phyloP scores from a whole-genome alignment of 345 rosid genomes.

The Moricandia moricandioides region DNA sequence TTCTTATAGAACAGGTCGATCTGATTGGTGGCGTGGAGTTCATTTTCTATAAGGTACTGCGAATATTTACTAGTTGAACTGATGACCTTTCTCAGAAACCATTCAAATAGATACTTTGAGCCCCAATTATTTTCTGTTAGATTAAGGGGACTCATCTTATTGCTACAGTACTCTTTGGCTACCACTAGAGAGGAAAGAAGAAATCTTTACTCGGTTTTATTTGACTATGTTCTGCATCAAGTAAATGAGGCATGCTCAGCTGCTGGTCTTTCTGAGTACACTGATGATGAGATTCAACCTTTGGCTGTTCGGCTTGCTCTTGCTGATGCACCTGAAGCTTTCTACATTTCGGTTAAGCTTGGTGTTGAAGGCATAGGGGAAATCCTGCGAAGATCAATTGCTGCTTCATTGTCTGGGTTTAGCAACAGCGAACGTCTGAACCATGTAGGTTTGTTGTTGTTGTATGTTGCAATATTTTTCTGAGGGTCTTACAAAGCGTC shows the following conservation, averaged over 20 bases:
- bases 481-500: conserved; percentile 1
- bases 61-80: not conserved
- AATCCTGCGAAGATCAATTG: too few relatives aligned
- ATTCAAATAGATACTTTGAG: too few relatives aligned
- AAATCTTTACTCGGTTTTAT: conserved; percentile 80
- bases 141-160: conserved; percentile 18
- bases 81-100: too few relatives aligned
- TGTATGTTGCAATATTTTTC: conserved; percentile 11
- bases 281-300: conserved; percentile 83
- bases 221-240: conserved; percentile 82
- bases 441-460: conserved; percentile 46
- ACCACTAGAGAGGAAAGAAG: conserved; percentile 85
- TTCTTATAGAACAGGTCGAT: conserved; percentile 81
- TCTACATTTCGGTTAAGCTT: conserved; percentile 18
- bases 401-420: conserved; percentile 32
- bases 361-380: too few relatives aligned
- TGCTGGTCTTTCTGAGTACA: conserved; percentile 81
- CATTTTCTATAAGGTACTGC: conserved; percentile 80
- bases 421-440: conserved; percentile 76
- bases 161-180: conserved; percentile 83
- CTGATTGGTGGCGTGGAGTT: conserved; percentile 93
- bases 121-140: not conserved
- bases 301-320: conserved; percentile 72
- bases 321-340: conserved; percentile 96
- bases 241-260: conserved; percentile 73